Base-by-base conservation (phyloP, 176 grass and related monocot genomes). In the Dendrocalamus sinicus region DNA sequence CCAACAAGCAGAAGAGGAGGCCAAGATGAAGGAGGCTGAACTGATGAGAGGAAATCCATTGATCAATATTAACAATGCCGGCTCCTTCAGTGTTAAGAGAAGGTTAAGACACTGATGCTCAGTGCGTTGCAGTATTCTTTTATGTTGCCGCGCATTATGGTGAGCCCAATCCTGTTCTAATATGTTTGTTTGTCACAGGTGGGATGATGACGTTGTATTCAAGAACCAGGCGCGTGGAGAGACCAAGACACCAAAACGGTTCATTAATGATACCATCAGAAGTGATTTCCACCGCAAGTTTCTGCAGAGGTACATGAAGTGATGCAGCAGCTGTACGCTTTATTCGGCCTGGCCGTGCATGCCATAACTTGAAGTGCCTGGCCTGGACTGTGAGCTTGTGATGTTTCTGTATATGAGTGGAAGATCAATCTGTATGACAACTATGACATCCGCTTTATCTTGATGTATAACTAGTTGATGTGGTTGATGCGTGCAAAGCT, bases 251-350 rank as follows among this genome's bases (percentile, higher is more conserved):
- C 88, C 93, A 0, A 95, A 98, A 70, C 88, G 96, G 65, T 98
- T 98, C 86, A 94, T 98, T 73, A 98, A 95, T 12, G 96, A 98
- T 66, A 95, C 96, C 30, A 95, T 98, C 73, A 94, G 96, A 64
- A 98, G 88, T 37, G 96, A 98, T 82, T 98, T 98, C 83, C 96
- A 98, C 48, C 96, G 92, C 45, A 95, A 98, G 77, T 98, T 98
- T 77, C 75, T 99, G 90, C 92, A 99, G 50, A 93, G 93, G 70
- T 99, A 99, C 88, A 96, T 99, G 93, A 99, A 99, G 74, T 98
- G 86, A 94, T 77, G 55, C 39, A 40, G 55, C 37, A 41, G 62
- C 41, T 76, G 52, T 15, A 62, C 5, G 28, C 46, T 19, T 46
- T 70, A 20, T 80, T 20, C 26, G 28, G 6, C 4, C 10, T 70